A percentile compares a stretch with the other conserved stretches of the same genome.
Conservation (phyloP, 2,329 filamentous ascomycete genomes). For the Aspergillus ibericus region DNA sequence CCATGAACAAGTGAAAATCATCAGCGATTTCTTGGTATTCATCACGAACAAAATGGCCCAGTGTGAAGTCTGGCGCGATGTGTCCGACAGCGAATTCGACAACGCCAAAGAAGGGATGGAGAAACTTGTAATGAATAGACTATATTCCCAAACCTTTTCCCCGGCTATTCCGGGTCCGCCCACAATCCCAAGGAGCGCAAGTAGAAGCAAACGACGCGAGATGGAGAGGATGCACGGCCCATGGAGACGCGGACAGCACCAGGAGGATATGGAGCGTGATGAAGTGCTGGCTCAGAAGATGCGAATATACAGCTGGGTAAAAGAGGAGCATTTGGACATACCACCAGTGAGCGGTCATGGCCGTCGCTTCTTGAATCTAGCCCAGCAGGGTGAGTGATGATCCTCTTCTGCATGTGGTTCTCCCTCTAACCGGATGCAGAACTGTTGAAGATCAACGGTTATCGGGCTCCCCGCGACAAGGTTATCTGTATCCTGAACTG, state of each 20-base stretch:
- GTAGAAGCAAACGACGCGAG: conserved; percentile 67
- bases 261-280: conserved; percentile 95
- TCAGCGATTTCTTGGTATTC: conserved; percentile 92
- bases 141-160: conserved; percentile 95
- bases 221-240: conserved; percentile 70
- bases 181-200: conserved; percentile 57
- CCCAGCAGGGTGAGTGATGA: conserved; percentile 69
- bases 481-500: conserved; percentile 98
- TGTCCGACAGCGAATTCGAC: conserved; percentile 96
- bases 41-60: conserved; percentile 98
- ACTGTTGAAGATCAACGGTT: conserved; percentile 92
- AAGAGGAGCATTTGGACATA: conserved; percentile 91
- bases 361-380: conserved; percentile 80
- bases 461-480: conserved; percentile 95
- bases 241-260: conserved; percentile 89
- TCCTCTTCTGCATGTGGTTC: not conserved
- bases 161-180: conserved; percentile 84
- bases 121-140: conserved; percentile 96
- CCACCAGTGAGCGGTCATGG: conserved; percentile 80
- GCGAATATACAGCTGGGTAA: conserved; percentile 93
- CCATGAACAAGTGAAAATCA: conserved; percentile 98
- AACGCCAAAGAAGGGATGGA: conserved; percentile 99
- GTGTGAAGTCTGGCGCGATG: conserved; percentile 94
- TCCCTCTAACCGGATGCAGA: conserved; percentile 58
- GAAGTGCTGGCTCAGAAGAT: conserved; percentile 97